Percentiles rank a stretch among this genome's conserved stretches.
Evolutionary conservation across 805 yeast species (phyloP).

Genomic region (Cyberlindnera japonica): DNA sequence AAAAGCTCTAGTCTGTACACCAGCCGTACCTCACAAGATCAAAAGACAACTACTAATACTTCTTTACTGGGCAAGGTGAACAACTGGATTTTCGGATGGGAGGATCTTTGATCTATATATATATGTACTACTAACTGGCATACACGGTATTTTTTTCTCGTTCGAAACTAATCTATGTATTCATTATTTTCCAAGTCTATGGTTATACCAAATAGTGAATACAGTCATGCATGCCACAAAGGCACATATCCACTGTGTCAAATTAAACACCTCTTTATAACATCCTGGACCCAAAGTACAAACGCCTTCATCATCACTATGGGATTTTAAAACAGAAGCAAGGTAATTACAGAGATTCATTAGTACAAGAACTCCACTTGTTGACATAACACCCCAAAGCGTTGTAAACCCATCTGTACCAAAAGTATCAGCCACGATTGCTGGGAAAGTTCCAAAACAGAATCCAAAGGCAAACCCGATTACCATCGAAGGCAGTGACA

Average conservation of each 20-base stretch:
- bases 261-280: constrained; percentile 41
- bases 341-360: constrained; percentile 51
- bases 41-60: constrained; percentile 16
- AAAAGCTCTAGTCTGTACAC: constrained; percentile 20
- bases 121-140: not conserved
- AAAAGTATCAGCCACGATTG: constrained; percentile 67
- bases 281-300: constrained; percentile 45
- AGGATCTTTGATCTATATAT: constrained; percentile 33
- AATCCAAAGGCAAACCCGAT: constrained; percentile 70
- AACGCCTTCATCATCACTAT: constrained; percentile 38
- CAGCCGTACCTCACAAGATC: constrained; percentile 27
- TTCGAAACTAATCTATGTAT: too few relatives aligned
- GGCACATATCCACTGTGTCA: constrained; percentile 23
- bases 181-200: constrained; percentile 11
- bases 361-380: constrained; percentile 61
- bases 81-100: constrained; percentile 56
- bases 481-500: constrained; percentile 48
- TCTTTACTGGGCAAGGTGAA: constrained; percentile 34
- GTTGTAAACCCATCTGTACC: constrained; percentile 68
- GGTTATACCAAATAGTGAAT: constrained; percentile 19
- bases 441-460: constrained; percentile 70
- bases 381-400: constrained; percentile 70
- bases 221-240: constrained; percentile 9
- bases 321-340: constrained; percentile 49
- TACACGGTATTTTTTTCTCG: too few relatives aligned